These are phyloP conservation scores for Collybiopsis luxurians DNA, from an alignment of 768 basidiomycete species.

Conservation along the genomic window DNA sequence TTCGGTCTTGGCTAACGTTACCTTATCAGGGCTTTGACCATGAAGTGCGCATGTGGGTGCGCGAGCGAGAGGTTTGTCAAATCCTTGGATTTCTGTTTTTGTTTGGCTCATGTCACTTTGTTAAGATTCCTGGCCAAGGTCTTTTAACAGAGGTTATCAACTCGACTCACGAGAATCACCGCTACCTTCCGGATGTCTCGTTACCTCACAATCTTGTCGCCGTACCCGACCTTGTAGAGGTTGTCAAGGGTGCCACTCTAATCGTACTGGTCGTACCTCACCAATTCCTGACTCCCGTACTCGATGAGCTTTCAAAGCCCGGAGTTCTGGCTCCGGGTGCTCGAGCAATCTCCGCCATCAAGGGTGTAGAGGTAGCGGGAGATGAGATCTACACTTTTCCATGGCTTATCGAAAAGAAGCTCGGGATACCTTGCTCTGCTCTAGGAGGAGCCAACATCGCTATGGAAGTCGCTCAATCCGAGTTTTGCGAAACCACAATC, in stretches of 20 bases:
- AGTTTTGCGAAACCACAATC: slow-evolving; percentile 14
- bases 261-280: slow-evolving; percentile 11
- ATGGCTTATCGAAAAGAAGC: slow-evolving; percentile 11
- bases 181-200: slow-evolving; percentile 12
- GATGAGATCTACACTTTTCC: slow-evolving; percentile 12
- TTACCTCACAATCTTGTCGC: slow-evolving; percentile 13
- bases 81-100: background rate
- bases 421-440: slow-evolving; percentile 12
- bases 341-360: slow-evolving; percentile 14
- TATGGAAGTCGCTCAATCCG: slow-evolving; percentile 10
- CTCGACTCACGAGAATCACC: slow-evolving; percentile 8
- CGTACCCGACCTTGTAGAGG: slow-evolving; percentile 7
- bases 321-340: slow-evolving; percentile 6
- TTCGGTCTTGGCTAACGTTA: background rate
- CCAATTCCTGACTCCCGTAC: slow-evolving; percentile 12
- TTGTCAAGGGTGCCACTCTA: slow-evolving; percentile 11
- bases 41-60: slow-evolving; percentile 15
- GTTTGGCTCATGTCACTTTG: background rate
- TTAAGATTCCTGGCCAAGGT: slow-evolving; percentile 11
- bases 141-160: slow-evolving; percentile 11
- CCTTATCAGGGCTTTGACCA: slow-evolving; percentile 8
- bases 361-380: slow-evolving; percentile 11
- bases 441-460: slow-evolving; percentile 14
- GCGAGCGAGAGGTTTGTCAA: slow-evolving; percentile 13
- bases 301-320: slow-evolving; percentile 9